phyloP scores from a whole-genome alignment of 2,329 filamentous ascomycete species.

The Xylaria sp. region DNA sequence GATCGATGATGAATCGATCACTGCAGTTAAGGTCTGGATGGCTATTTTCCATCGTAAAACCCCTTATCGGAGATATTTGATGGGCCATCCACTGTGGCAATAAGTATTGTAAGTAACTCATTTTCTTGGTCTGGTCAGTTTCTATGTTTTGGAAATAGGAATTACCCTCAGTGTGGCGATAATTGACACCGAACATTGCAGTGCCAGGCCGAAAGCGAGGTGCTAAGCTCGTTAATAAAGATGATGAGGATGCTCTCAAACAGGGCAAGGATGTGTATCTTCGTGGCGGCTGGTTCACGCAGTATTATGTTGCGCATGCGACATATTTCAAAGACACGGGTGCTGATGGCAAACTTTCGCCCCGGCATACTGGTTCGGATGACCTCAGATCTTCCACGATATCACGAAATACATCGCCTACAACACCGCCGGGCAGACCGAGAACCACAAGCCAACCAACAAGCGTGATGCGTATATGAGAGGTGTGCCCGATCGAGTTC shows the following conservation, averaged over 20 bases:
- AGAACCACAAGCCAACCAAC: too few species aligned
- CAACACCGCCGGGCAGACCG: too few species aligned
- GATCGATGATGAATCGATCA: constrained; percentile 3
- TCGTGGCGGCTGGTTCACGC: too few species aligned
- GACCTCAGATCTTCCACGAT: too few species aligned
- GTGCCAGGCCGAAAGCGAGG: constrained; percentile 13
- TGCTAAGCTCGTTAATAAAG: neutral
- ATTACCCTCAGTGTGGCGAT: neutral
- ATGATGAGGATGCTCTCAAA: too few species aligned
- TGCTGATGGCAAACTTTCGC: too few species aligned
- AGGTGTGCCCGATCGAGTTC: constrained; percentile 7
- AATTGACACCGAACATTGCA: neutral
- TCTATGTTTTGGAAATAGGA: neutral
- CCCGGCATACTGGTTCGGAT: too few species aligned
- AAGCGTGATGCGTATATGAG: constrained; percentile 1
- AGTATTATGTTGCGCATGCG: too few species aligned
- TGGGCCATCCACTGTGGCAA: constrained; percentile 9
- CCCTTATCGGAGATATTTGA: neutral
- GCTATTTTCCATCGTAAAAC: neutral
- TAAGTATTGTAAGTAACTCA: constrained; percentile 4
- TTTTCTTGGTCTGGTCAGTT: too few species aligned
- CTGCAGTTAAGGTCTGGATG: constrained; percentile 13
- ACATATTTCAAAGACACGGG: too few species aligned
- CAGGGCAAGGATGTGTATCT: too few species aligned
- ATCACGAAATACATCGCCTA: too few species aligned